A percentile compares a stretch with the other conserved stretches of the same genome.
Evolutionary conservation across 306 rosid genomes (phyloP).

Genomic region (Trifolium repens): DNA sequence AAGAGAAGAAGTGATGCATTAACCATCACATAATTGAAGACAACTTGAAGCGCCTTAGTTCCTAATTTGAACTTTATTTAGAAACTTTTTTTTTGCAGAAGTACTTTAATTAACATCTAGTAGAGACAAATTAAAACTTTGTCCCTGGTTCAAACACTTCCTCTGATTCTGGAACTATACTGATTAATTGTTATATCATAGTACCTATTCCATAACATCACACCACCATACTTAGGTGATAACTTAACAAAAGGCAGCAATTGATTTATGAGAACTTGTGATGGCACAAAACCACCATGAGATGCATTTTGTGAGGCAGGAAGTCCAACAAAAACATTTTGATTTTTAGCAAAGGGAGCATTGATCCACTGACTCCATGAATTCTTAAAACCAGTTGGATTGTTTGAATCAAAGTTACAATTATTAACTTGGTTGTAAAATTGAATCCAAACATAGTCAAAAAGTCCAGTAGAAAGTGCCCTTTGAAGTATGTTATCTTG

Average conservation of each 20-base stretch:
- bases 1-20: not conserved
- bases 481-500: slow-evolving; percentile 41
- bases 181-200: slow-evolving; percentile 43
- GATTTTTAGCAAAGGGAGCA: not conserved
- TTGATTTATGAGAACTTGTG: slow-evolving; percentile 41
- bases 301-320: slow-evolving; percentile 52
- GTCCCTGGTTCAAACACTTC: slow-evolving; percentile 32
- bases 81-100: too few relatives aligned
- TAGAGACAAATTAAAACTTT: not conserved
- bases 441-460: slow-evolving; percentile 57
- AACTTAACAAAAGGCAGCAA: slow-evolving; percentile 51
- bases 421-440: slow-evolving; percentile 42
- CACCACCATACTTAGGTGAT: slow-evolving; percentile 58
- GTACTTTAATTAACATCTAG: slow-evolving; percentile 8
- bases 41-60: not conserved
- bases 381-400: slow-evolving; percentile 19
- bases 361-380: slow-evolving; percentile 44
- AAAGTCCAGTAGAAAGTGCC: slow-evolving; percentile 50
- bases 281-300: slow-evolving; percentile 51
- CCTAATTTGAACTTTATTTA: not conserved
- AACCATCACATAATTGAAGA: not conserved
- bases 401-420: slow-evolving; percentile 36
- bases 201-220: slow-evolving; percentile 59
- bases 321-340: slow-evolving; percentile 37
- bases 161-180: slow-evolving; percentile 42